A percentile compares a stretch with the other conserved stretches of the same genome.
Evolutionary conservation across 2,329 filamentous ascomycete species (phyloP).

Genomic region (Hypocreales sp.): DNA sequence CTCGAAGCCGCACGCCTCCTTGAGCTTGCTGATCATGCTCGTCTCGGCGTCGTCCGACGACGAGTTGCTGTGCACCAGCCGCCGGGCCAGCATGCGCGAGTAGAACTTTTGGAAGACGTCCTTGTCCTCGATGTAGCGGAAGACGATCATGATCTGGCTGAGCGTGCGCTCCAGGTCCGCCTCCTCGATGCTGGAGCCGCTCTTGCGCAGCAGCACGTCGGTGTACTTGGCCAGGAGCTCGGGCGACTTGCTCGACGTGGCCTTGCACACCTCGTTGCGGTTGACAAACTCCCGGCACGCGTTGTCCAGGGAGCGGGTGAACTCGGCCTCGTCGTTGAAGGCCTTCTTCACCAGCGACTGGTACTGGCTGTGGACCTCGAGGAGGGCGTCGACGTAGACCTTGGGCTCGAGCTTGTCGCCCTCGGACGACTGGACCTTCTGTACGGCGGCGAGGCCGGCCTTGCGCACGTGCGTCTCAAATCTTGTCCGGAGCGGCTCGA

Average conservation of each 20-base stretch:
- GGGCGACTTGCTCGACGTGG: conserved; percentile 83
- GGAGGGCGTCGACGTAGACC: conserved; percentile 85
- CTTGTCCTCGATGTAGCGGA: conserved; percentile 99
- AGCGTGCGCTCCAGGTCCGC: conserved; percentile 81
- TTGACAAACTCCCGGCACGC: conserved; percentile 98
- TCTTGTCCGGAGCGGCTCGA: conserved; percentile 72
- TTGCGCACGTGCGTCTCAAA: conserved; percentile 92
- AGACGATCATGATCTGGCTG: conserved; percentile 94
- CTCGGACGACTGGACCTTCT: conserved; percentile 75
- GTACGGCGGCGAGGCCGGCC: conserved; percentile 72
- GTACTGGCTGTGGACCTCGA: conserved; percentile 91
- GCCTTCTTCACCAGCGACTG: conserved; percentile 80
- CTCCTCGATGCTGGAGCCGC: conserved; percentile 82
- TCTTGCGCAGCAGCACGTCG: conserved; percentile 84
- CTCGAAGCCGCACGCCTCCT: conserved; percentile 96
- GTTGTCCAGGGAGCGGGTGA: conserved; percentile 90
- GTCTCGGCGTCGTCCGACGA: conserved; percentile 96
- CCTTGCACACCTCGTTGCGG: conserved; percentile 89
- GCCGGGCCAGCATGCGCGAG: conserved; percentile 87
- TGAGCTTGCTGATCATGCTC: conserved; percentile 98
- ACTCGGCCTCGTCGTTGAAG: conserved; percentile 91
- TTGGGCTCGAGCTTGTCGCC: conserved; percentile 89
- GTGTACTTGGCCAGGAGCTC: conserved; percentile 93
- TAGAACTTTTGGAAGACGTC: conserved; percentile 99
- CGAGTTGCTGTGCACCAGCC: conserved; percentile 86